Conservation (phyloP, 345 rosid species). For the Salix udensis region DNA sequence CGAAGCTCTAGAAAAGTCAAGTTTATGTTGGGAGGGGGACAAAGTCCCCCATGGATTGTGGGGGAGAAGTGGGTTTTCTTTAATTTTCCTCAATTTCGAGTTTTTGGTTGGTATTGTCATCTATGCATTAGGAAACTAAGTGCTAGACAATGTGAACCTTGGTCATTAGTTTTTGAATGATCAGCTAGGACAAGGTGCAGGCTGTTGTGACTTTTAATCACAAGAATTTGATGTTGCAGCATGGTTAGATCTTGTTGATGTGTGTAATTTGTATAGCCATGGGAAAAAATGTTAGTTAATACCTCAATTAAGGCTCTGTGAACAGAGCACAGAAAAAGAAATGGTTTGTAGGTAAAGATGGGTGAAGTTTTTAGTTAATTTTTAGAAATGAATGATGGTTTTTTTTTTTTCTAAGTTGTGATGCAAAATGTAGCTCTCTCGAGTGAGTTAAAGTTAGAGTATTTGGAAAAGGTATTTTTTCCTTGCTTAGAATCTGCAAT, state of each 20-base stretch:
- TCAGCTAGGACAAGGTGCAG: background rate
- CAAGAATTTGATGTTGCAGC: too few species aligned
- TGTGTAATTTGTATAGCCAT: too few species aligned
- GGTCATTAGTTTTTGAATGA: background rate
- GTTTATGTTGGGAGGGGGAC: too few species aligned
- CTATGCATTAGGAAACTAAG: background rate
- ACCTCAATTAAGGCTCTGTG: too few species aligned
- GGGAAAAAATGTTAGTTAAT: too few species aligned
- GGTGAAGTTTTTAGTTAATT: background rate
- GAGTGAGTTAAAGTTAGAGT: too few species aligned
- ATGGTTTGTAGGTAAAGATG: constrained; percentile 11
- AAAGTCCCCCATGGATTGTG: background rate
- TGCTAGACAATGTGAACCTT: background rate
- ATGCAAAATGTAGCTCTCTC: too few species aligned
- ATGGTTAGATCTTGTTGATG: too few species aligned
- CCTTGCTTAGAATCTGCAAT: background rate
- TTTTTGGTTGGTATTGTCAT: too few species aligned
- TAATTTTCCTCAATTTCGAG: background rate
- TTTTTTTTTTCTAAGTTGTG: background rate
- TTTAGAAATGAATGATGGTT: background rate
- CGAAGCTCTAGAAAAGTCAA: too few species aligned
- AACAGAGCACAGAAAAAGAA: constrained; percentile 34
- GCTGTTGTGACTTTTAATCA: too few species aligned
- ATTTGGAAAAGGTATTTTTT: background rate
- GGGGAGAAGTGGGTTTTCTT: background rate